A percentile compares a stretch with the other conserved stretches of the same genome.
These are phyloP conservation scores for Arctium lappa DNA, from an alignment of 129 eudicot genomes.

Conservation along the genomic window DNA sequence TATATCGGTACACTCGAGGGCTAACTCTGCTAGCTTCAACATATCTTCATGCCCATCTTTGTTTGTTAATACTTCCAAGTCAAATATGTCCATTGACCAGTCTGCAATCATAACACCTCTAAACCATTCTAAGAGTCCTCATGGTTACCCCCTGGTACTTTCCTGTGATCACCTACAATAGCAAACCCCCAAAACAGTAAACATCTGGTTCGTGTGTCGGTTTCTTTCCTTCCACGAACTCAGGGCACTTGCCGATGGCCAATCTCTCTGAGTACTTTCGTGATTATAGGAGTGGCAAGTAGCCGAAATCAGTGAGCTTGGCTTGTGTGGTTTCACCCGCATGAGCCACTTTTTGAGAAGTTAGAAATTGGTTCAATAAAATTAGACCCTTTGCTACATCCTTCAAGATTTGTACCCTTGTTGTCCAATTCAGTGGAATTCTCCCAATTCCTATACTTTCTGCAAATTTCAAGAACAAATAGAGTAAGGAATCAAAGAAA, in stretches of 20 bases:
- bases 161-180: slow-evolving; percentile 69
- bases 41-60: slow-evolving; percentile 64
- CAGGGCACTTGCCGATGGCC: slow-evolving; percentile 48
- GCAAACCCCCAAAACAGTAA: slow-evolving; percentile 61
- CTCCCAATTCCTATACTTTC: slow-evolving; percentile 59
- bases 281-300: slow-evolving; percentile 44
- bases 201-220: slow-evolving; percentile 53
- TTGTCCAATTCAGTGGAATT: slow-evolving; percentile 55
- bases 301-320: slow-evolving; percentile 69
- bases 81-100: slow-evolving; percentile 76
- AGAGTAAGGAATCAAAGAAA: neutral
- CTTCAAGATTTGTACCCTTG: slow-evolving; percentile 59
- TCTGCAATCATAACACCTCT: slow-evolving; percentile 35
- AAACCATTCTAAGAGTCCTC: slow-evolving; percentile 64
- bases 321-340: slow-evolving; percentile 25
- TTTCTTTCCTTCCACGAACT: slow-evolving; percentile 39
- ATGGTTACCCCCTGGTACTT: slow-evolving; percentile 35
- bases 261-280: slow-evolving; percentile 34
- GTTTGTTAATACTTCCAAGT: slow-evolving; percentile 63
- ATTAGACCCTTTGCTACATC: slow-evolving; percentile 60
- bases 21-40: slow-evolving; percentile 69
- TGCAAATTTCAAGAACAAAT: slow-evolving; percentile 10
- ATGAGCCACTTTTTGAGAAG: slow-evolving; percentile 66
- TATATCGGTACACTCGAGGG: slow-evolving; percentile 58
- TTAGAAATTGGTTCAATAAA: slow-evolving; percentile 44